phyloP scores from a whole-genome alignment of 73 alveolate genomes.

The Paramecium primaurelia region DNA sequence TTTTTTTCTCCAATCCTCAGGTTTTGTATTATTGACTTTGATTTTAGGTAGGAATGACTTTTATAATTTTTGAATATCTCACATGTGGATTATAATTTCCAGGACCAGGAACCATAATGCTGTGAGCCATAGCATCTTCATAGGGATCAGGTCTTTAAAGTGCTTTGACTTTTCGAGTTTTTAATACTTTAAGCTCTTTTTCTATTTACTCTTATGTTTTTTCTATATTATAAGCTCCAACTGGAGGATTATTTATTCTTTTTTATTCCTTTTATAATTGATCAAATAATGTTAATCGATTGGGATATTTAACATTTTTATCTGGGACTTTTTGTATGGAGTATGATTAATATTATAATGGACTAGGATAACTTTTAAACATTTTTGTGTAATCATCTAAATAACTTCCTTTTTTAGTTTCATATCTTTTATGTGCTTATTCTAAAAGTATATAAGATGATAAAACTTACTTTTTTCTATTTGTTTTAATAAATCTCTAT shows the following conservation, averaged over 20 bases:
- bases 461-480: slow-evolving; percentile 29
- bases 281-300: background rate
- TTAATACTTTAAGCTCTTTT: background rate
- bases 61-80: background rate
- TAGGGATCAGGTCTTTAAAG: background rate
- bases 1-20: slow-evolving; percentile 10
- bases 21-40: background rate
- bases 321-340: background rate
- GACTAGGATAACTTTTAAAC: background rate
- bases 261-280: background rate
- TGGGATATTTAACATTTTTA: background rate
- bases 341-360: background rate
- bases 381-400: slow-evolving; percentile 11
- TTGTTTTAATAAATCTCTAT: background rate
- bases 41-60: background rate
- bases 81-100: slow-evolving; percentile 38
- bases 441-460: background rate
- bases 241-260: background rate
- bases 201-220: background rate
- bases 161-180: background rate
- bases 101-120: slow-evolving; percentile 22
- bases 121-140: slow-evolving; percentile 2
- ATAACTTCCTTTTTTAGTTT: slow-evolving; percentile 33
- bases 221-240: background rate
- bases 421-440: slow-evolving; percentile 24